Conservation (phyloP, 2,329 filamentous ascomycete genomes). For the Colletotrichum sp. region DNA sequence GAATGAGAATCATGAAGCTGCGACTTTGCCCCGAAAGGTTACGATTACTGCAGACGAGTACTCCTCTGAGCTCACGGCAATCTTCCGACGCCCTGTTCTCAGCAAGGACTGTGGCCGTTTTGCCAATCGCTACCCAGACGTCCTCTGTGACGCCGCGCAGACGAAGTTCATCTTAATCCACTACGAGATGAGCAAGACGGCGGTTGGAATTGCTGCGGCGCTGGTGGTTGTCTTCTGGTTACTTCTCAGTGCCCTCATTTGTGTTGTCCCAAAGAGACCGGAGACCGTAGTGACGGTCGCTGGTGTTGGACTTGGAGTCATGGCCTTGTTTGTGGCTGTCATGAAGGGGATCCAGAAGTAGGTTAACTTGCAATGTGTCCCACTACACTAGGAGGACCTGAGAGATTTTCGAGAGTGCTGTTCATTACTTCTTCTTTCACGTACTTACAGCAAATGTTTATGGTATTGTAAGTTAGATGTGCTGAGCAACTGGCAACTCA, state of each 20-base stretch:
- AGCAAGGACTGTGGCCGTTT: rapidly evolving
- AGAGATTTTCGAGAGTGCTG: not conserved
- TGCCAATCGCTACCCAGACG: not conserved
- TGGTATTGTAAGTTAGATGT: too few species aligned
- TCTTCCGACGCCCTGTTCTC: not conserved
- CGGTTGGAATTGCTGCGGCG: not conserved
- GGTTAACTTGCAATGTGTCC: not conserved
- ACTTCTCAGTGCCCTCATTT: not conserved
- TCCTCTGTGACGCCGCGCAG: not conserved
- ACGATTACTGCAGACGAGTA: not conserved
- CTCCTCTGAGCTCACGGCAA: not conserved
- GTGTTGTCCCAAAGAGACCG: not conserved
- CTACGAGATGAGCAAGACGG: not conserved
- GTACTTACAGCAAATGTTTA: not conserved
- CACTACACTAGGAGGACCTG: too few species aligned
- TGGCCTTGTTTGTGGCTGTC: not conserved
- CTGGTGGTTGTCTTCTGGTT: not conserved
- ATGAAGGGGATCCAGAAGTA: not conserved
- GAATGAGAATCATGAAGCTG: rapidly evolving
- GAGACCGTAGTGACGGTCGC: not conserved
- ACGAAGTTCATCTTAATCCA: not conserved
- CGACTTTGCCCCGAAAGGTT: not conserved
- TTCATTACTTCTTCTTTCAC: not conserved
- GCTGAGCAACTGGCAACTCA: not conserved
- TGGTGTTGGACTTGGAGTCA: not conserved